Evolutionary conservation across 202 grass and related monocot genomes (phyloP).

Genomic region (Hordeum pubiflorum): DNA sequence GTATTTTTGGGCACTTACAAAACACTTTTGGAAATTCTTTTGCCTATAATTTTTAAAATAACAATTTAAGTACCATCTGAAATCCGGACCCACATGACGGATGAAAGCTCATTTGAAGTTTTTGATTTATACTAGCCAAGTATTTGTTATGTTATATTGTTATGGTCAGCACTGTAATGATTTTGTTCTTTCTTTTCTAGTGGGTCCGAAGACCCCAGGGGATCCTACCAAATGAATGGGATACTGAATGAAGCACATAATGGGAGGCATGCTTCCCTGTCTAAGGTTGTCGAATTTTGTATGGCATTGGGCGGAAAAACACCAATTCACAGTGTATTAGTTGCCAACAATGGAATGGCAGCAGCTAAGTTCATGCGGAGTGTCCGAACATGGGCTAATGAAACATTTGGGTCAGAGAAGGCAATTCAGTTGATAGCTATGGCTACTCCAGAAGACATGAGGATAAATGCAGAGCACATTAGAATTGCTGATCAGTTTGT

Average conservation of each 20-base stretch:
- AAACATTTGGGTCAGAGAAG: conserved; percentile 70
- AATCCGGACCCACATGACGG: background rate
- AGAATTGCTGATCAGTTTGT: conserved; percentile 86
- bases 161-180: background rate
- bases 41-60: background rate
- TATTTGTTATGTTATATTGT: background rate
- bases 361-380: conserved; percentile 75
- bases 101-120: background rate
- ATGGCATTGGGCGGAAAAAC: conserved; percentile 48
- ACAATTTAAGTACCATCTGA: background rate
- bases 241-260: conserved; percentile 45
- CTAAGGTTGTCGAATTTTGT: conserved; percentile 64
- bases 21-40: background rate
- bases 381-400: conserved; percentile 63
- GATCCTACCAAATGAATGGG: conserved; percentile 43
- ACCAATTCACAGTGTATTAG: conserved; percentile 62
- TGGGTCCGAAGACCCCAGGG: conserved; percentile 43
- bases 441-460: conserved; percentile 78
- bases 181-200: conserved; percentile 15
- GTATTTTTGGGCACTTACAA: background rate
- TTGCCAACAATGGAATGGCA: conserved; percentile 91
- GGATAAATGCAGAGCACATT: conserved; percentile 83
- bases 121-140: conserved; percentile 6
- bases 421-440: conserved; percentile 79
- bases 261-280: conserved; percentile 40